Conservation (phyloP, 441 rosid genomes). For the Gossypium gossypioides region DNA sequence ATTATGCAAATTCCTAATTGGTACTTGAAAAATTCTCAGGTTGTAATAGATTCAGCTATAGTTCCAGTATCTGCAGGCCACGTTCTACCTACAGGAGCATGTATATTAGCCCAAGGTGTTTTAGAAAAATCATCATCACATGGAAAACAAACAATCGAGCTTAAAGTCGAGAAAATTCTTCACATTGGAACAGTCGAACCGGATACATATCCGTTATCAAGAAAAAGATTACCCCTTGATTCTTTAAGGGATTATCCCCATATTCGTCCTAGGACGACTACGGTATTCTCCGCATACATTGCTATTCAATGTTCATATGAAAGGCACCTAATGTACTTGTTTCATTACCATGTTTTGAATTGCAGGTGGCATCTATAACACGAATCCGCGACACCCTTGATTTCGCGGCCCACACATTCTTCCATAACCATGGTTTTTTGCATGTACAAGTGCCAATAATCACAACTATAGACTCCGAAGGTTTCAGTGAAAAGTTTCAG, state of each 20-base stretch:
- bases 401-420: slow-evolving; percentile 61
- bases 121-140: slow-evolving; percentile 23
- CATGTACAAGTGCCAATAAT: slow-evolving; percentile 72
- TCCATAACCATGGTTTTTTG: slow-evolving; percentile 57
- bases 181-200: slow-evolving; percentile 63
- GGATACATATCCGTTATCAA: slow-evolving; percentile 52
- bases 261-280: slow-evolving; percentile 80
- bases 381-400: slow-evolving; percentile 53
- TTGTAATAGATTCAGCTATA: slow-evolving; percentile 51
- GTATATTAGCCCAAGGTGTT: slow-evolving; percentile 65
- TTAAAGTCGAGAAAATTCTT: slow-evolving; percentile 55
- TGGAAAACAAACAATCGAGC: slow-evolving; percentile 40
- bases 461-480: slow-evolving; percentile 53
- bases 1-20: background rate
- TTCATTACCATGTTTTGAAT: background rate
- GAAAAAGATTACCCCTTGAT: slow-evolving; percentile 63
- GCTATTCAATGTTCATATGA: background rate
- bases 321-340: background rate
- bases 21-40: slow-evolving; percentile 28
- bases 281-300: slow-evolving; percentile 29
- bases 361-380: slow-evolving; percentile 73
- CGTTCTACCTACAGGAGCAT: slow-evolving; percentile 51
- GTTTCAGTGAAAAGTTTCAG: slow-evolving; percentile 50
- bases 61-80: slow-evolving; percentile 36
- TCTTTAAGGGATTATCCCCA: slow-evolving; percentile 60